These are phyloP conservation scores for Chiua virens DNA, from an alignment of 768 basidiomycete species.

Conservation along the genomic window DNA sequence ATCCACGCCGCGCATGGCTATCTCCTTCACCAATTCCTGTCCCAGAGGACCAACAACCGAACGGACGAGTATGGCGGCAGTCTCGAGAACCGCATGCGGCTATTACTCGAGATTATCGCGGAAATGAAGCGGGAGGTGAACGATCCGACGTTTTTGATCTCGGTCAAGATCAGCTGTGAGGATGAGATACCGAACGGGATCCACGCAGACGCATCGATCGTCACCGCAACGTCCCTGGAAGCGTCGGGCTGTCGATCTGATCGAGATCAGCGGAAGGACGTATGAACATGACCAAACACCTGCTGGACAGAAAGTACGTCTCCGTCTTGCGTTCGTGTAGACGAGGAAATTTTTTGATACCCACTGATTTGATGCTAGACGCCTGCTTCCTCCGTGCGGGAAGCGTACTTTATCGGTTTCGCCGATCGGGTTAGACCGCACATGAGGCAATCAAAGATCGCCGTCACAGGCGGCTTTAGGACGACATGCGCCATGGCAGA, in stretches of 20 bases:
- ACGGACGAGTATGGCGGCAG: slow-evolving; percentile 60
- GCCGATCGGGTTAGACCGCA: slow-evolving; percentile 28
- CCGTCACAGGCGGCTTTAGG: slow-evolving; percentile 33
- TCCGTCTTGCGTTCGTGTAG: background rate
- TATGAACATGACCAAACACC: slow-evolving; percentile 28
- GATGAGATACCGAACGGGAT: slow-evolving; percentile 33
- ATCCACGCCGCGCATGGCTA: slow-evolving; percentile 47
- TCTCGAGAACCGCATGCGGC: slow-evolving; percentile 49
- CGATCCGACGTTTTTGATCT: slow-evolving; percentile 28
- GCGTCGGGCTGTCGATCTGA: slow-evolving; percentile 36
- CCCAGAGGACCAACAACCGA: slow-evolving; percentile 43
- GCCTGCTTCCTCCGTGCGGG: slow-evolving; percentile 11
- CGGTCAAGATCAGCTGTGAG: slow-evolving; percentile 35
- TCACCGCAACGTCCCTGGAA: slow-evolving; percentile 34
- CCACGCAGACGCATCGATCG: slow-evolving; percentile 31
- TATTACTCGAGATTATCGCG: slow-evolving; percentile 46
- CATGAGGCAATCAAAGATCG: slow-evolving; percentile 25
- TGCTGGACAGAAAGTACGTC: slow-evolving; percentile 10
- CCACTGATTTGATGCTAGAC: slow-evolving; percentile 5
- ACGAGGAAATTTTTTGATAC: background rate
- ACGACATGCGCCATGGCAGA: slow-evolving; percentile 28
- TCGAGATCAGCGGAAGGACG: slow-evolving; percentile 42
- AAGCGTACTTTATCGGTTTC: slow-evolving; percentile 34
- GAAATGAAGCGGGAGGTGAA: slow-evolving; percentile 43
- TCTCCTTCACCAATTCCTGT: slow-evolving; percentile 49